Conservation (phyloP, 73 alveolate genomes). For the Symbiodinium pilosum region DNA sequence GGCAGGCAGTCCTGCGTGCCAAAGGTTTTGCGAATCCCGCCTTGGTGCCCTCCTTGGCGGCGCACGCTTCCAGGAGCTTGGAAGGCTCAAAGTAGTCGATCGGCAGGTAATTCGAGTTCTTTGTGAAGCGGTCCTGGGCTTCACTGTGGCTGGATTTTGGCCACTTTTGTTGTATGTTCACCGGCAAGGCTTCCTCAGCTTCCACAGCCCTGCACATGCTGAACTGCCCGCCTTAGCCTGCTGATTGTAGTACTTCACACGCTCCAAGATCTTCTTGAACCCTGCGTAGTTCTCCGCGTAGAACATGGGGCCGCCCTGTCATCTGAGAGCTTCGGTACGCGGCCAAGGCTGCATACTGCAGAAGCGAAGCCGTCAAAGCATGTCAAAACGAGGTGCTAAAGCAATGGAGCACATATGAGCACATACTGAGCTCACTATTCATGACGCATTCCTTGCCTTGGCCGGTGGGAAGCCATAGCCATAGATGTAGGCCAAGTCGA, state of each 20-base stretch:
- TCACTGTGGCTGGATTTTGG: too few relatives aligned
- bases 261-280: conserved; percentile 70
- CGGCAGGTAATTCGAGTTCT: conserved; percentile 77
- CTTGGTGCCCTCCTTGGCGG: conserved; percentile 68
- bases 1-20: too few relatives aligned
- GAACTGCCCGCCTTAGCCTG: background rate
- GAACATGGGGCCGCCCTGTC: conserved; percentile 92
- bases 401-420: background rate
- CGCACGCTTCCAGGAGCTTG: conserved; percentile 86
- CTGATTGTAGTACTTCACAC: conserved; percentile 23
- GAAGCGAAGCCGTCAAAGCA: too few relatives aligned
- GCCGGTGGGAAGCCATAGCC: conserved; percentile 89
- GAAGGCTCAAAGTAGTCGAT: conserved; percentile 84
- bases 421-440: background rate
- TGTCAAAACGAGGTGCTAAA: too few relatives aligned
- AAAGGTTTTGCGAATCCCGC: background rate
- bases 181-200: too few relatives aligned
- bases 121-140: conserved; percentile 65
- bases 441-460: conserved; percentile 3
- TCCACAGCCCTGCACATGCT: background rate
- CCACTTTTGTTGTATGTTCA: too few relatives aligned
- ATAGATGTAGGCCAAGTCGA: conserved; percentile 93
- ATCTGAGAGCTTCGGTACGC: background rate
- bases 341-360: too few relatives aligned
- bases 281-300: conserved; percentile 93